Conservation (phyloP, 1,139 yeast species). For the Hansenula lynferdii region DNA sequence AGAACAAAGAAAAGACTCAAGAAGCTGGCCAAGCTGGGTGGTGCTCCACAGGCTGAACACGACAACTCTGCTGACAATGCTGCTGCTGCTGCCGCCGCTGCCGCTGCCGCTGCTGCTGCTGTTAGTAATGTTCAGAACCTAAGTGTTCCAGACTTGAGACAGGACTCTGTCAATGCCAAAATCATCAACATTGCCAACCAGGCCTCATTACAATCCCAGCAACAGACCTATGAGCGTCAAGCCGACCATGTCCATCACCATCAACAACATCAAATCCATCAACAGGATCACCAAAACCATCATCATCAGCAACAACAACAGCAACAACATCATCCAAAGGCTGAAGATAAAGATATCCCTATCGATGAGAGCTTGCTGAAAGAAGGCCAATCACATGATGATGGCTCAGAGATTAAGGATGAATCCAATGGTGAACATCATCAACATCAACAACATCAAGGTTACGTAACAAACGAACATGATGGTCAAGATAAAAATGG, state of each 20-base stretch:
- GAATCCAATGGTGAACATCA: neutral
- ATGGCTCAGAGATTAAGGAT: too few species aligned
- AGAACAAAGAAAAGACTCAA: conserved; percentile 22
- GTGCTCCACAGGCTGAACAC: too few species aligned
- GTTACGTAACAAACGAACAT: conserved; percentile 6
- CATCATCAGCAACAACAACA: too few species aligned
- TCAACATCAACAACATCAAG: neutral
- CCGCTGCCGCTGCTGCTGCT: neutral
- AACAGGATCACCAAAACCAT: conserved; percentile 3
- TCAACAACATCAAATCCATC: neutral
- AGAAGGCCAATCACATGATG: conserved; percentile 10
- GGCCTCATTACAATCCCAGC: conserved; percentile 5
- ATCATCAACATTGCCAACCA: conserved; percentile 22
- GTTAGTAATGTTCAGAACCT: neutral
- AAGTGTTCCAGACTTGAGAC: conserved; percentile 4
- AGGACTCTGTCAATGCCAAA: conserved; percentile 16
- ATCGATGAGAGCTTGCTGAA: conserved; percentile 21
- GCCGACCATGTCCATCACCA: conserved; percentile 6
- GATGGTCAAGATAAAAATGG: conserved; percentile 3
- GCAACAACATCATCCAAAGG: too few species aligned
- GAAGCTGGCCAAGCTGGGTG: too few species aligned
- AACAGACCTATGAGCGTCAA: conserved; percentile 7
- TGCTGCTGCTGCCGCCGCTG: neutral
- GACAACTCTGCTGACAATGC: too few species aligned
- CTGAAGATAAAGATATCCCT: conserved; percentile 20